phyloP scores from a whole-genome alignment of 495 filamentous ascomycete species.

The Penicillium malachiteum region DNA sequence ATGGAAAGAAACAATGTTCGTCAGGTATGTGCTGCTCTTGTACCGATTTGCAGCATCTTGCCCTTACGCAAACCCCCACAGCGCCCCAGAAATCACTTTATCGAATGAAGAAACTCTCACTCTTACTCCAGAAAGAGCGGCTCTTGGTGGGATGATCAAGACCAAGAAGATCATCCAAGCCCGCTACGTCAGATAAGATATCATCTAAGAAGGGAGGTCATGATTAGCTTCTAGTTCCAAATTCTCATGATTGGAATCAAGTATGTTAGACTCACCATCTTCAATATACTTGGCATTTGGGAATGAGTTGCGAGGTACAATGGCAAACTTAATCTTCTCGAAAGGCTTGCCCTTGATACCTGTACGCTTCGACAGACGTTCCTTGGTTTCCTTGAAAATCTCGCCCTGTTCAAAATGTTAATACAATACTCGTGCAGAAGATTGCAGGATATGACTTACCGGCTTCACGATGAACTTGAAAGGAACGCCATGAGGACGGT shows the following conservation, averaged over 20 bases:
- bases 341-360: constrained; percentile 97
- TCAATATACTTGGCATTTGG: constrained; percentile 76
- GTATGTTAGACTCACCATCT: constrained; percentile 65
- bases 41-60: constrained; percentile 25
- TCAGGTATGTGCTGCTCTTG: constrained; percentile 26
- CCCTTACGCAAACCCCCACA: constrained; percentile 21
- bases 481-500: constrained; percentile 75
- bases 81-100: constrained; percentile 35
- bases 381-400: constrained; percentile 84
- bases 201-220: constrained; percentile 59
- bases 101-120: constrained; percentile 67
- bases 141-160: constrained; percentile 86
- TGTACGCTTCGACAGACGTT: constrained; percentile 82
- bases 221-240: constrained; percentile 16
- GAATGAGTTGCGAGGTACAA: constrained; percentile 68
- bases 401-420: constrained; percentile 61
- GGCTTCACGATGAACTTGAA: constrained; percentile 88
- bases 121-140: constrained; percentile 55
- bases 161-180: constrained; percentile 77
- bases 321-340: constrained; percentile 96
- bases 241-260: background rate
- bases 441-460: constrained; percentile 48
- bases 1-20: constrained; percentile 6
- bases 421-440: constrained; percentile 1
- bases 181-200: constrained; percentile 71